A percentile compares a stretch with the other conserved stretches of the same genome.
Conservation (phyloP, 75 land plant species). For the Ceratopteris richardii region DNA sequence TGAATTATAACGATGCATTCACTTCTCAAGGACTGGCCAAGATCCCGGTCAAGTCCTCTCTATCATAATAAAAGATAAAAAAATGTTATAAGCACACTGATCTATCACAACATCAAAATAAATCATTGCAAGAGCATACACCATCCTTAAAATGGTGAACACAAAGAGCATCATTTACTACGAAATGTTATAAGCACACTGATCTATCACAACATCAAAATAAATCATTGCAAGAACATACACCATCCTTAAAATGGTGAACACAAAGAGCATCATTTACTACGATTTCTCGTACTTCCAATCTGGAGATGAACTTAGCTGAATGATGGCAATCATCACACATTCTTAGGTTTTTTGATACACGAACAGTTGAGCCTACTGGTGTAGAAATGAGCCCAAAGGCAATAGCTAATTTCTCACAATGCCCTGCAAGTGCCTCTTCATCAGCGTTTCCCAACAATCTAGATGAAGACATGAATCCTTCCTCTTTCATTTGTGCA, state of each 20-base stretch:
- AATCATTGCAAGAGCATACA: too few relatives aligned
- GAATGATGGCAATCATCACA: constrained; percentile 70
- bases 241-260: constrained; percentile 68
- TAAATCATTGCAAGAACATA: constrained; percentile 39
- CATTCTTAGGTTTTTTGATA: constrained; percentile 67
- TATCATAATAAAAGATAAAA: too few relatives aligned
- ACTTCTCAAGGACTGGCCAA: too few relatives aligned
- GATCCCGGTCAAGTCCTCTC: too few relatives aligned
- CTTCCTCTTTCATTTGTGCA: constrained; percentile 49
- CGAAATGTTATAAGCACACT: too few relatives aligned
- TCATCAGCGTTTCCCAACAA: constrained; percentile 41
- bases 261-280: constrained; percentile 67
- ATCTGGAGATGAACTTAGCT: constrained; percentile 54
- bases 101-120: too few relatives aligned
- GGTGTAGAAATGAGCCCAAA: constrained; percentile 63
- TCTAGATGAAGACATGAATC: constrained; percentile 8
- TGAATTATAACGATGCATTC: too few relatives aligned
- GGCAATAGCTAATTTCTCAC: constrained; percentile 77
- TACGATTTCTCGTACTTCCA: constrained; percentile 45
- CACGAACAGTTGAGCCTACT: constrained; percentile 47
- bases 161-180: too few relatives aligned
- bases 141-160: too few relatives aligned
- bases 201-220: too few relatives aligned
- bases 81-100: too few relatives aligned
- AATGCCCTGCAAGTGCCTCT: constrained; percentile 52